These are phyloP conservation scores for Parachlorella kessleri DNA, from an alignment of 139 green algal genomes.

Conservation along the genomic window DNA sequence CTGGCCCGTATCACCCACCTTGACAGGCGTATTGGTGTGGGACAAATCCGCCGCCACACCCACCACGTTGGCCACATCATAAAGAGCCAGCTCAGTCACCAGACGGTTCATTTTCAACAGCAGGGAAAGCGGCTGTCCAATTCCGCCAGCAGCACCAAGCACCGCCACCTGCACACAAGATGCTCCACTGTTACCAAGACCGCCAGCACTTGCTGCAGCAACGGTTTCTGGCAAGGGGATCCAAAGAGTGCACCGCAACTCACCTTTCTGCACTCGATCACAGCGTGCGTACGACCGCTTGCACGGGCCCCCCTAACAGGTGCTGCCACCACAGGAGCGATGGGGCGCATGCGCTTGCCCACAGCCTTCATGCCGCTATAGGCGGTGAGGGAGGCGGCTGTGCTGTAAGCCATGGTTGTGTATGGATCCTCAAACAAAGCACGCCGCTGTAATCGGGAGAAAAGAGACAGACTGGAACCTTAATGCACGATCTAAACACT, in stretches of 20 bases:
- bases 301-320: not conserved
- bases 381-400: not conserved
- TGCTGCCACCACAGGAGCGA: not conserved
- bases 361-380: not conserved
- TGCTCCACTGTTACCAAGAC: no score
- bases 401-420: not conserved
- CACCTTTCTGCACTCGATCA: constrained; percentile 67
- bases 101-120: constrained; percentile 87
- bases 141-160: constrained; percentile 94
- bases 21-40: constrained; percentile 89
- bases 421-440: not conserved
- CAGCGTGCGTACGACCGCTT: not conserved
- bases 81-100: constrained; percentile 81
- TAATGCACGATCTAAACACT: not conserved
- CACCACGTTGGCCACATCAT: constrained; percentile 89
- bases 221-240: no score
- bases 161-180: no score
- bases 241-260: no score
- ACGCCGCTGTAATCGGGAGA: not conserved
- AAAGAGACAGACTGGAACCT: not conserved
- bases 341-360: not conserved
- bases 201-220: no score
- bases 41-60: constrained; percentile 93
- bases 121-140: constrained; percentile 94
- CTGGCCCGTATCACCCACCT: no score